Evolutionary conservation across 2,329 filamentous ascomycete species (phyloP).

Genomic region (Diaporthe sp.): DNA sequence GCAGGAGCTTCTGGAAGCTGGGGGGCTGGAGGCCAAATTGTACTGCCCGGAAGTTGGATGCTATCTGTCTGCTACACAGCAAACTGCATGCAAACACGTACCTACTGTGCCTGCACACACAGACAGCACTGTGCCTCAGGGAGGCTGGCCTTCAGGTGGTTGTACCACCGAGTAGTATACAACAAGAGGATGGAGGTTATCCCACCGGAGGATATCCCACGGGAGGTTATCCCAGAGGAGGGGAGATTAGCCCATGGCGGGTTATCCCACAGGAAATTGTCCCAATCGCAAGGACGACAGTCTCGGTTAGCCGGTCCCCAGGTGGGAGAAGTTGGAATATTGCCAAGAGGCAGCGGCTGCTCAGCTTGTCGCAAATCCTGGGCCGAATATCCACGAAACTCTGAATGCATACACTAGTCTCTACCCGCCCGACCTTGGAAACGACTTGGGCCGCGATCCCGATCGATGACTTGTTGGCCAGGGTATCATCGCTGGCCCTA

Average conservation of each 20-base stretch:
- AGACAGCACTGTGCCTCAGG: neutral
- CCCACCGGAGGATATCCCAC: neutral
- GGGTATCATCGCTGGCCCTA: constrained; percentile 10
- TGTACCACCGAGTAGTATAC: neutral
- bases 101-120: neutral
- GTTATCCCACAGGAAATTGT: constrained; percentile 8
- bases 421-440: constrained; percentile 4
- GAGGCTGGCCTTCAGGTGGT: neutral
- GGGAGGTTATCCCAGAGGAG: neutral
- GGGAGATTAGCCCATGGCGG: neutral
- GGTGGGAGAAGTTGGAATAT: neutral
- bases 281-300: neutral
- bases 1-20: constrained; percentile 20
- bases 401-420: neutral
- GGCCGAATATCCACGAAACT: constrained; percentile 19
- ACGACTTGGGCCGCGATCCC: neutral
- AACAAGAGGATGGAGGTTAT: neutral
- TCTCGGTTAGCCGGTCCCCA: constrained; percentile 13
- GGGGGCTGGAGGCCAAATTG: constrained; percentile 4
- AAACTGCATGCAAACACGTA: neutral
- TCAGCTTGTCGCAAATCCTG: constrained; percentile 25
- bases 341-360: constrained; percentile 19
- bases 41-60: neutral
- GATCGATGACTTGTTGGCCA: constrained; percentile 15
- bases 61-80: constrained; percentile 5